Evolutionary conservation across 1,284 basidiomycete species (phyloP).

Genomic region (Boletus smithii): DNA sequence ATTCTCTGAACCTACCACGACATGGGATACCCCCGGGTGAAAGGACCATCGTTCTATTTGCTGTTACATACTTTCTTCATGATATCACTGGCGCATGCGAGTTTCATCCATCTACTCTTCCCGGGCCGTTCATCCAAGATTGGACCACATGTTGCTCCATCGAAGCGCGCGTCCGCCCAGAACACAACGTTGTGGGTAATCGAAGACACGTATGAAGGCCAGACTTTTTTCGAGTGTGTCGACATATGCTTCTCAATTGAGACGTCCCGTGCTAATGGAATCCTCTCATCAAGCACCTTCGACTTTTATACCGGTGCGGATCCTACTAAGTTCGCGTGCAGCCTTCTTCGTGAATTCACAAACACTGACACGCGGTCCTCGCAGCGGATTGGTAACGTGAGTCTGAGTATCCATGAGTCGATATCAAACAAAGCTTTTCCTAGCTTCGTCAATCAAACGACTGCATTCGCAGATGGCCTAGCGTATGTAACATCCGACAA

Average conservation of each 20-base stretch:
- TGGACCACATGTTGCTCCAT: slow-evolving; percentile 3
- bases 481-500: slow-evolving; percentile 54
- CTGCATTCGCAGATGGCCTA: slow-evolving; percentile 47
- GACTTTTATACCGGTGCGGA: slow-evolving; percentile 57
- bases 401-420: slow-evolving; percentile 20
- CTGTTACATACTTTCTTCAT: slow-evolving; percentile 16
- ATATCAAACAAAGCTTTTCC: slow-evolving; percentile 4
- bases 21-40: slow-evolving; percentile 19
- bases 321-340: slow-evolving; percentile 51
- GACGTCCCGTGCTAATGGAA: slow-evolving; percentile 13
- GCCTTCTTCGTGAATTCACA: slow-evolving; percentile 2
- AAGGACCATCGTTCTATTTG: slow-evolving; percentile 6
- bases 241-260: slow-evolving; percentile 1
- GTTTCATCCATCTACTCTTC: slow-evolving; percentile 5
- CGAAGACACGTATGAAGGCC: slow-evolving; percentile 52
- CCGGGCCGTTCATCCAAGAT: slow-evolving; percentile 1
- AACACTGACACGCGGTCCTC: slow-evolving; percentile 16
- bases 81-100: slow-evolving; percentile 14
- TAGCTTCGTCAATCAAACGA: slow-evolving; percentile 51
- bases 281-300: slow-evolving; percentile 43
- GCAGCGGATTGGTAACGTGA: slow-evolving; percentile 61
- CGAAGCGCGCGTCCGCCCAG: slow-evolving; percentile 34
- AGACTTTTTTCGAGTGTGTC: slow-evolving; percentile 54
- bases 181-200: slow-evolving; percentile 56
- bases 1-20: slow-evolving; percentile 7